Evolutionary conservation across 1,284 basidiomycete species (phyloP), one percentile per base, ranked within the genome.

Genomic region (Albatrellus sp.): DNA sequence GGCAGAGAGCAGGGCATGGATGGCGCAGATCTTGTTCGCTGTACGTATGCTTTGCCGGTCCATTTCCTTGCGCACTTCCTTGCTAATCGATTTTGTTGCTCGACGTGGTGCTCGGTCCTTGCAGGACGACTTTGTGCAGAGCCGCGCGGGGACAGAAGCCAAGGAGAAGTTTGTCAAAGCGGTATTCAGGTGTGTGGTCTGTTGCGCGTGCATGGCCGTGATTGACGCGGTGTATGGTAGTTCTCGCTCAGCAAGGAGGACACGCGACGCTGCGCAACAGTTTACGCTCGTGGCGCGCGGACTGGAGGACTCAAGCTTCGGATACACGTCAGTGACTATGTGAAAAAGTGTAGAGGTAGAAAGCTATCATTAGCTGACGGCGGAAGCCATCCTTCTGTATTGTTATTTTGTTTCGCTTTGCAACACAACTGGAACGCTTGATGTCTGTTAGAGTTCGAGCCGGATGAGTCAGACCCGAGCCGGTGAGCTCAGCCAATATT

Each of bases 111-210:
- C 24, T 3, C 7, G 24, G 24, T 24, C 46, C 39, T 41, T 40
- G 0, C 46, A 85, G 79, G 67, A 72, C 32, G 72, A 80, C 53
- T 86, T 87, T 54, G 62, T 75, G 13, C 68, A 62, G 14, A 80
- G 76, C 29, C 79, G 76, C 51, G 83, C 80, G 0, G 72, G 67
- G 1, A 54, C 62, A 1, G 83, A 82, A 43, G 77, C 80, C 4
- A 92, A 91, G 60, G 76, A 82, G 48, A 75, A 77, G 51, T 81
- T 93, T 52, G 69, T 88, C 52, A 82, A 80, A 54, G 69, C 77
- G 0, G 71, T 91, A 17, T 64, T 82, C 89, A 44, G 12, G 70
- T 60, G n/a, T 7, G 31, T 34, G 14, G 12, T 9, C 5, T 30
- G 28, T 8, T 24, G 24, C 24, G 24, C 7, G 24, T 24, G 24